Base-by-base conservation (phyloP, 371 early-diverging fungal genomes). In the Syncephalastrum monosporum region DNA sequence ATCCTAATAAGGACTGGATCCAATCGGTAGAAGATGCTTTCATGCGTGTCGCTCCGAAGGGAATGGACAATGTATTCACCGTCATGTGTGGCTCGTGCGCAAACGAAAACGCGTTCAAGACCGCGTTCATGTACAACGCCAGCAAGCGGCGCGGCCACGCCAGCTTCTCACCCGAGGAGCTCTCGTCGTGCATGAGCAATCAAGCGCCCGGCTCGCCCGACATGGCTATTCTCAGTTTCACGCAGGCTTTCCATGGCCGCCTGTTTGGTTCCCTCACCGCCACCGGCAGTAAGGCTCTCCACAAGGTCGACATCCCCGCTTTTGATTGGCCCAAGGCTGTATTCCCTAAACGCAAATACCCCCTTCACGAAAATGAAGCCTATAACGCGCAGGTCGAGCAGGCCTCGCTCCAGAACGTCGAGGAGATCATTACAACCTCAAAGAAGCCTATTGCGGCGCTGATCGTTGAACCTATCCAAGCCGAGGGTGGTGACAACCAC, bases 401-500 rank as follows among this genome's bases (percentile, higher is more conserved):
- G 47, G 74, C 72, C 6, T 82, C 85, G 38, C 64, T 90, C 17
- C 61, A 68, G 5, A 67, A 68, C 33, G 81, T 77, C 0, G 87
- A 86, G 45, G 51, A 69, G 5, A 71, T 82, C 5, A 75, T 89
- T 59, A 64, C 69, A 45, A 69, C 66, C 13, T 68, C 69, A 42
- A 71, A 71, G 49, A 72, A 74, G 42, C 86, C 86, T 5, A 71
- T 90, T 21, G 93, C 89, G 0, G 92, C 88, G 1, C 58, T 91
- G 42, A 75, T 93, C n/a, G 73, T 93, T 14, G 93, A 93, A 60
- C 91, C 93, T 2, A 79, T 93, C 53, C 90, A 90, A 64, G 85
- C 90, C 23, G 93, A 93, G 64, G 93, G 93, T n/a, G 93, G 93
- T 12, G 90, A 91, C 53, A 82, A 84, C 56, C 82, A 82, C 60